Percentiles rank a stretch among this genome's conserved stretches.
These are phyloP conservation scores for Platismatia glauca DNA, from an alignment of 495 filamentous ascomycete genomes.

Conservation along the genomic window DNA sequence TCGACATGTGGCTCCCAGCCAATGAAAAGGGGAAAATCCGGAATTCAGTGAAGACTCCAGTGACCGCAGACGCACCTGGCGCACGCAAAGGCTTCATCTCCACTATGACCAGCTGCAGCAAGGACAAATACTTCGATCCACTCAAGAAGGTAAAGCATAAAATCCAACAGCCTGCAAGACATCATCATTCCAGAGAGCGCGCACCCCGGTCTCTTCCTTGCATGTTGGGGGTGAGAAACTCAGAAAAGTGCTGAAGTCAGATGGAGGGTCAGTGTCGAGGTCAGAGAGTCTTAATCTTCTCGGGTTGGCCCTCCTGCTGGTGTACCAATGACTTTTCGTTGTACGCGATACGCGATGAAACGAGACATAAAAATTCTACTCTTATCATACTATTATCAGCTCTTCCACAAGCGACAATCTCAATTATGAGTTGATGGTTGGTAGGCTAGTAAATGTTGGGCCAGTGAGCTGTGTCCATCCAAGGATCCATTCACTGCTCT, in stretches of 20 bases:
- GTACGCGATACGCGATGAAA: conserved; percentile 13
- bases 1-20: neutral
- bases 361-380: neutral
- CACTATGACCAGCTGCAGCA: neutral
- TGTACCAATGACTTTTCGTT: neutral
- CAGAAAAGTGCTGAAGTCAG: too few species aligned
- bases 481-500: neutral
- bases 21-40: neutral
- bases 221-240: neutral
- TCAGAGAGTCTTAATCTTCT: neutral
- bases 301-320: neutral
- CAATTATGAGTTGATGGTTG: conserved; percentile 1
- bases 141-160: neutral
- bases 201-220: neutral
- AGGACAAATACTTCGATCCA: neutral
- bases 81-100: neutral
- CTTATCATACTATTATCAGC: neutral
- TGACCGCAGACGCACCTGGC: neutral
- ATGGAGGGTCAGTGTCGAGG: too few species aligned
- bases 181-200: neutral
- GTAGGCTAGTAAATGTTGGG: neutral
- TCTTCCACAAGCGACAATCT: neutral
- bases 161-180: neutral
- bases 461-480: neutral
- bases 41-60: neutral